Percentiles rank a stretch among this genome's conserved stretches.
These are phyloP conservation scores for Candida loeiensis DNA, from an alignment of 805 yeast genomes.

Conservation along the genomic window DNA sequence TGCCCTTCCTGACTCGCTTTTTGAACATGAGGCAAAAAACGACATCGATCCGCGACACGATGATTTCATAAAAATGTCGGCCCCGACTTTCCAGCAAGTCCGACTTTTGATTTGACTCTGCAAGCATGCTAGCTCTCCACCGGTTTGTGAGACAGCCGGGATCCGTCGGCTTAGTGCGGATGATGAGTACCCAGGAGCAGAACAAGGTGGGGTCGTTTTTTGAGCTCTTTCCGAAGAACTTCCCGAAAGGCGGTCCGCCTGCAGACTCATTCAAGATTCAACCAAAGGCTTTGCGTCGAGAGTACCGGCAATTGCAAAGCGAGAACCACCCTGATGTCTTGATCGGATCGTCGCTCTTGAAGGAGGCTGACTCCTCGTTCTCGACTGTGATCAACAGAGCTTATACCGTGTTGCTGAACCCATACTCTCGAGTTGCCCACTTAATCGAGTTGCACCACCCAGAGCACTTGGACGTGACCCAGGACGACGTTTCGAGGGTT, in stretches of 20 bases:
- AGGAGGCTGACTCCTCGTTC: constrained; percentile 23
- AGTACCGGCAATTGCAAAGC: constrained; percentile 71
- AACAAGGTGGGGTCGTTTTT: constrained; percentile 39
- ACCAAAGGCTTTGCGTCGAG: constrained; percentile 56
- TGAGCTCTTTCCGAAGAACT: constrained; percentile 69
- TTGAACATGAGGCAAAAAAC: constrained; percentile 12
- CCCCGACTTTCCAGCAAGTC: neutral
- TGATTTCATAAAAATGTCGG: neutral
- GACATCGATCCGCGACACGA: neutral
- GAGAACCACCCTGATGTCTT: constrained; percentile 77
- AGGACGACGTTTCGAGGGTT: constrained; percentile 51
- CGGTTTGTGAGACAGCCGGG: neutral
- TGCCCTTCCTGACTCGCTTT: constrained; percentile 11
- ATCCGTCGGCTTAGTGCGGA: neutral
- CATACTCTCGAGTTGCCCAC: constrained; percentile 55
- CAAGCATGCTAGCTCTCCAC: neutral
- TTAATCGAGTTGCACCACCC: constrained; percentile 36
- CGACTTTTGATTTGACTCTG: neutral
- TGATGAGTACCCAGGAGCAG: neutral
- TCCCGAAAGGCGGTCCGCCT: constrained; percentile 65
- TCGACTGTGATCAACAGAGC: constrained; percentile 68
- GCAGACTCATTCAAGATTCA: constrained; percentile 57
- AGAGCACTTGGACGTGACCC: constrained; percentile 45
- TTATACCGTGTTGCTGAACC: constrained; percentile 65
- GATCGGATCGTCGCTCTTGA: constrained; percentile 22